Base-by-base conservation (phyloP, 2,329 filamentous ascomycete genomes). In the Trichothecium sympodiale region DNA sequence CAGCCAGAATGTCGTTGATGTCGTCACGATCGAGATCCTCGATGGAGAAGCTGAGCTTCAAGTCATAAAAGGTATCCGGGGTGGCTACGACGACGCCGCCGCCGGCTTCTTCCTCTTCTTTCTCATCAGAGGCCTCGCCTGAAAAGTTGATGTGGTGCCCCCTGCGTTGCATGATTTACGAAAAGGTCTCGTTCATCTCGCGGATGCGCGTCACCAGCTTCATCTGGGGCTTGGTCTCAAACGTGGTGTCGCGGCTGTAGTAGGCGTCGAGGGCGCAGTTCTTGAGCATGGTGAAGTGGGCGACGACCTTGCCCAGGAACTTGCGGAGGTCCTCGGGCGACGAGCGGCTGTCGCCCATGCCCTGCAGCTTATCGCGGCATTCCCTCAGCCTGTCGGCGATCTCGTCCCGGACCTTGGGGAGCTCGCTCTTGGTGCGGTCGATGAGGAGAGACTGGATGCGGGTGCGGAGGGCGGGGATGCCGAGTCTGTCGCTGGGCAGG, bases 171-270 rank as follows among this genome's bases (percentile, higher is more conserved):
- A 67, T 48, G 0, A 42, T 18, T 0, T 42, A 16, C 3, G 51
- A 45, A 18, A 66, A 67, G 0, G 10, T 37, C 8, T 64, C 56
- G 8, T 61, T 62, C 10, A 62, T 44, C 16, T 54, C 45, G 0
- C 58, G 43, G 8, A 67, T 53, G 0, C 43, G 43, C 0, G 63
- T 65, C 20, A 64, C 56, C 2, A 67, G 53, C 25, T 51, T 53
- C 3, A 64, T 31, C 0, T 51, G 38, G 0, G 42, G 39, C 0
- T 50, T 17, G 0, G 45, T 28, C 0, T 47, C 40, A 28, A 64
- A 64, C 0, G 57, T 42, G 0, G 37, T 17, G 13, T 57, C 41
- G 0, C 51, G 43, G 0, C 46, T 46, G 32, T 65, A 67, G 4
- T 57, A 47, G 0, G 49, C 20, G 10, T 25, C 20, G 20, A 25